Percentiles rank a stretch among this genome's conserved stretches.
Evolutionary conservation across 2,329 filamentous ascomycete genomes (phyloP).

Genomic region (Aspergillus novofumigatus): DNA sequence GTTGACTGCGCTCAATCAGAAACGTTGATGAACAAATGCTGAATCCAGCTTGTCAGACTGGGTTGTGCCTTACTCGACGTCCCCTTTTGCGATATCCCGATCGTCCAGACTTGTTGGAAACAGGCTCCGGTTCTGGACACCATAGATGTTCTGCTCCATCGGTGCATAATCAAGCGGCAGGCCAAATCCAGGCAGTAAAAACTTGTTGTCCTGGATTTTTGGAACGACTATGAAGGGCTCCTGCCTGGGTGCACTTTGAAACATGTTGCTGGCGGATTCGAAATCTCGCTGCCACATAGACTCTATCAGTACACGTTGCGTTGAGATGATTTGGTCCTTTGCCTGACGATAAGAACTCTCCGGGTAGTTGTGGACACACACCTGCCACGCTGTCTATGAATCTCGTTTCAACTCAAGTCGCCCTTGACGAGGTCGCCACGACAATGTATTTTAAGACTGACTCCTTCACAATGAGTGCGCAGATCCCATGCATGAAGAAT

Average conservation of each 20-base stretch:
- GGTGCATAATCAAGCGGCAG: constrained; percentile 27
- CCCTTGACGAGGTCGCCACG: background rate
- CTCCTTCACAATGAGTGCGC: background rate
- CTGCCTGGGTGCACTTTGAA: constrained; percentile 13
- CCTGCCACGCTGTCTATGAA: background rate
- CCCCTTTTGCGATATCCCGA: constrained; percentile 26
- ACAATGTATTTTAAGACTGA: background rate
- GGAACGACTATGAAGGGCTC: constrained; percentile 3
- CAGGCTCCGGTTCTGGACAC: constrained; percentile 23
- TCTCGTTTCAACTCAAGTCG: background rate
- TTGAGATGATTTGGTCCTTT: background rate
- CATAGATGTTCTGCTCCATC: constrained; percentile 23
- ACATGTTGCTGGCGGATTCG: constrained; percentile 12
- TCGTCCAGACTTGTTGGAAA: constrained; percentile 33
- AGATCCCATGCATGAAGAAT: background rate
- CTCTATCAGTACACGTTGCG: background rate
- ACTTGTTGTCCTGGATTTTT: constrained; percentile 13
- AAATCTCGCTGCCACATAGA: background rate
- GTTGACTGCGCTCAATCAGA: constrained; percentile 16
- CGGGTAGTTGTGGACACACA: background rate
- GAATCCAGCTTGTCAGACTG: background rate
- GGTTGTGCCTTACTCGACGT: constrained; percentile 20
- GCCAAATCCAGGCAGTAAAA: constrained; percentile 31
- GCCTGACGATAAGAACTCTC: background rate
- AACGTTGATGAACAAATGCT: background rate